Evolutionary conservation across 2,329 filamentous ascomycete species (phyloP).

Genomic region (Hymenotorrendiella dingleyae): DNA sequence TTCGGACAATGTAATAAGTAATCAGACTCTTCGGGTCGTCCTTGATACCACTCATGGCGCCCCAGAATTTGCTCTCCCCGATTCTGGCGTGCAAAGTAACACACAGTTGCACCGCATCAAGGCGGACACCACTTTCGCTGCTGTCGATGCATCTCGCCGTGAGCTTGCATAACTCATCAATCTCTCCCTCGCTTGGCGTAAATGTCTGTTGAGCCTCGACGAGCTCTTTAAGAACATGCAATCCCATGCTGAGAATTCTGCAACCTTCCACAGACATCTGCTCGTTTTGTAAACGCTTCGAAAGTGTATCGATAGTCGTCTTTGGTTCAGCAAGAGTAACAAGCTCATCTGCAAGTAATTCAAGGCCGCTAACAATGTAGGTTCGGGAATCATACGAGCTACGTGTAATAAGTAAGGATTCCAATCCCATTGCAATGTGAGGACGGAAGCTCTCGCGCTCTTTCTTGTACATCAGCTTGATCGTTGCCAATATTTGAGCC

Average conservation of each 20-base stretch:
- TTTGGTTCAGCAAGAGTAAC: conserved; percentile 58
- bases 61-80: conserved; percentile 62
- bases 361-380: conserved; percentile 69
- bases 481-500: conserved; percentile 66
- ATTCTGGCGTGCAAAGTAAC: conserved; percentile 61
- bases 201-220: conserved; percentile 41
- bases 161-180: conserved; percentile 45
- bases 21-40: conserved; percentile 72
- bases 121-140: conserved; percentile 56
- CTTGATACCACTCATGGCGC: conserved; percentile 54
- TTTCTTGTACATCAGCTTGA: conserved; percentile 65
- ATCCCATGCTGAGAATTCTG: conserved; percentile 54
- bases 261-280: conserved; percentile 41
- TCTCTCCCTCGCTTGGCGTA: conserved; percentile 43
- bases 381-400: conserved; percentile 61
- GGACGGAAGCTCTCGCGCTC: conserved; percentile 60
- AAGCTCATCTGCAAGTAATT: conserved; percentile 67
- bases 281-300: conserved; percentile 39
- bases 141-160: conserved; percentile 54
- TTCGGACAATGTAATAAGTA: conserved; percentile 75
- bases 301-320: conserved; percentile 52
- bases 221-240: conserved; percentile 56
- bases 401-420: conserved; percentile 60
- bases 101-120: conserved; percentile 76
- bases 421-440: conserved; percentile 62